A percentile compares a stretch with the other conserved stretches of the same genome.
Conservation (phyloP, 1,139 yeast genomes). For the Blastobotrys buckinghamii region DNA sequence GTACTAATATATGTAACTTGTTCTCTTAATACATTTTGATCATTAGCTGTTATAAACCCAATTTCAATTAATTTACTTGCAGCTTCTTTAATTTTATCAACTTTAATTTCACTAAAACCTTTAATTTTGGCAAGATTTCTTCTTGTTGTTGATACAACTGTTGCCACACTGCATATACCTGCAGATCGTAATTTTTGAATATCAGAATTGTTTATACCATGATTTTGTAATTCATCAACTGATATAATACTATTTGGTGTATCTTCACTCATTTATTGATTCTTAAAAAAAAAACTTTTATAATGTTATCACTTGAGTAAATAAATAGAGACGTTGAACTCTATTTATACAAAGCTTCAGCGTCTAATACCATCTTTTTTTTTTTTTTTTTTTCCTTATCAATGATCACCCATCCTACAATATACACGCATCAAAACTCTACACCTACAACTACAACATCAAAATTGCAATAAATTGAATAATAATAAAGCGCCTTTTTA, state of each 20-base stretch:
- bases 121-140: conserved; percentile 48
- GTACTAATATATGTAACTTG: conserved; percentile 46
- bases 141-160: conserved; percentile 49
- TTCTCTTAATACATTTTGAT: conserved; percentile 45
- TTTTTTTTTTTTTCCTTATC: no score
- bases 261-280: no score
- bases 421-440: no score
- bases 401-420: no score
- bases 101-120: conserved; percentile 53
- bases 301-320: no score
- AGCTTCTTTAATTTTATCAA: conserved; percentile 58
- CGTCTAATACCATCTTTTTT: no score
- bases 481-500: no score
- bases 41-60: conserved; percentile 51
- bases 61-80: conserved; percentile 42
- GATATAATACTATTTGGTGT: conserved; percentile 32
- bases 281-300: no score
- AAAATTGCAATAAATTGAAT: no score
- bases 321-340: no score
- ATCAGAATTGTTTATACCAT: conserved; percentile 56
- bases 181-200: conserved; percentile 47
- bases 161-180: conserved; percentile 52
- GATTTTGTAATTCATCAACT: conserved; percentile 50
- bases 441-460: no score
- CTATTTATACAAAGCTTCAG: no score